A percentile compares a stretch with the other conserved stretches of the same genome.
Conservation (phyloP, 2,329 filamentous ascomycete genomes). For the Plenodomus tracheiphilus region DNA sequence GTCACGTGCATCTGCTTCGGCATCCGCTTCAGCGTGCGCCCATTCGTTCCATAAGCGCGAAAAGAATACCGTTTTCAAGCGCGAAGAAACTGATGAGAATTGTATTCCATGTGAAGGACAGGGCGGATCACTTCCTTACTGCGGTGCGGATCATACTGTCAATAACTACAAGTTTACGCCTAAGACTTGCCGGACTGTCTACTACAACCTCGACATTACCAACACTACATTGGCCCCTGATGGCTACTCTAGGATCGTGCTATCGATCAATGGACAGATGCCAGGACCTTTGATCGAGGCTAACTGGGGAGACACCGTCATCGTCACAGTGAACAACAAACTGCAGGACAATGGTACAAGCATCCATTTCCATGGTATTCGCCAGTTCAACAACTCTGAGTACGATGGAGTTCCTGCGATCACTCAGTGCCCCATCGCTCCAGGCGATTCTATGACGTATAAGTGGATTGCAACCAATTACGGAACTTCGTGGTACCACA, state of each 20-base stretch:
- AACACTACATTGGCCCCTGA: slow-evolving; percentile 60
- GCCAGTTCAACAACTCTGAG: slow-evolving; percentile 56
- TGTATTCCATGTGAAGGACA: slow-evolving; percentile 39
- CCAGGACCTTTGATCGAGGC: slow-evolving; percentile 62
- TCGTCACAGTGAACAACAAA: slow-evolving; percentile 40
- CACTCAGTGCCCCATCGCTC: slow-evolving; percentile 60
- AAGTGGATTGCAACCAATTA: slow-evolving; percentile 60
- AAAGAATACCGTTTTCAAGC: slow-evolving; percentile 4
- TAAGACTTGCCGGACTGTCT: slow-evolving; percentile 43
- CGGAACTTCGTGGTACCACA: slow-evolving; percentile 68
- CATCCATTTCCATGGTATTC: slow-evolving; percentile 56
- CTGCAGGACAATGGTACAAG: slow-evolving; percentile 20
- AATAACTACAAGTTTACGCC: slow-evolving; percentile 43
- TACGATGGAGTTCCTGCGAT: slow-evolving; percentile 85
- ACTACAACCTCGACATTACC: slow-evolving; percentile 47
- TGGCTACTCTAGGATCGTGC: slow-evolving; percentile 66
- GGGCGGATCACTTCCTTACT: slow-evolving; percentile 32
- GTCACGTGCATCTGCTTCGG: slow-evolving; percentile 9
- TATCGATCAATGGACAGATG: slow-evolving; percentile 71
- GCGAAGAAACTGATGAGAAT: slow-evolving; percentile 2
- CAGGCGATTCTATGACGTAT: slow-evolving; percentile 66
- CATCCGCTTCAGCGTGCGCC: slow-evolving; percentile 11
- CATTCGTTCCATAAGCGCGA: slow-evolving; percentile 6
- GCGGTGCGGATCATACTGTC: slow-evolving; percentile 41
- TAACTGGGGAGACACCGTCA: slow-evolving; percentile 54